Evolutionary conservation across 2,329 filamentous ascomycete species (phyloP).

Genomic region (Geosmithia morbida): DNA sequence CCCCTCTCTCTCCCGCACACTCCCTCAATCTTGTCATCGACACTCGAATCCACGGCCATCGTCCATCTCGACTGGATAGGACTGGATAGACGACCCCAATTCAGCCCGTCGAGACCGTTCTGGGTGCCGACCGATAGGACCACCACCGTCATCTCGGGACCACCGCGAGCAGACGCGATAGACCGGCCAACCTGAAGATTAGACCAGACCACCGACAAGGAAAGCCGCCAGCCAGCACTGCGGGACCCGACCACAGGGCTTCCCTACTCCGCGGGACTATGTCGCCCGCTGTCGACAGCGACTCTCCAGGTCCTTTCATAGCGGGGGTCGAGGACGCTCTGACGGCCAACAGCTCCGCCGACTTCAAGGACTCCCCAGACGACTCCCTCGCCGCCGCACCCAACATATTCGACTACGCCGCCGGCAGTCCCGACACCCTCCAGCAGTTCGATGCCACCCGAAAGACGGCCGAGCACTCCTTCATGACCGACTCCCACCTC

Average conservation of each 20-base stretch:
- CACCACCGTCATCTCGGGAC: too few species aligned
- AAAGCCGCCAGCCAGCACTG: background rate
- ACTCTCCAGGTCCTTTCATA: conserved; percentile 4
- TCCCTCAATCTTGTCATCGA: background rate
- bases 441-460: conserved; percentile 2
- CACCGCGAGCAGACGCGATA: too few species aligned
- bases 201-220: too few species aligned
- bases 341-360: background rate
- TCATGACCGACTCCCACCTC: conserved; percentile 2
- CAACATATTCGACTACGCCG: conserved; percentile 2
- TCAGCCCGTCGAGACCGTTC: background rate
- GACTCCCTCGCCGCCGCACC: conserved; percentile 1
- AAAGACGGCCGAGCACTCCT: conserved; percentile 1
- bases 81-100: background rate
- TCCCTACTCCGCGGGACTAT: conserved; percentile 1
- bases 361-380: conserved; percentile 3
- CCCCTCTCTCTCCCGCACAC: too few species aligned
- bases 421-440: conserved; percentile 4
- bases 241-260: background rate
- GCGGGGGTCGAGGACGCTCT: conserved; percentile 3
- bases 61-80: background rate
- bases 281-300: conserved; percentile 2
- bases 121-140: background rate
- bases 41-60: background rate
- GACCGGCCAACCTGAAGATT: too few species aligned